These are phyloP conservation scores for Fistulinella prunicolor DNA, from an alignment of 768 basidiomycete species.

Conservation along the genomic window DNA sequence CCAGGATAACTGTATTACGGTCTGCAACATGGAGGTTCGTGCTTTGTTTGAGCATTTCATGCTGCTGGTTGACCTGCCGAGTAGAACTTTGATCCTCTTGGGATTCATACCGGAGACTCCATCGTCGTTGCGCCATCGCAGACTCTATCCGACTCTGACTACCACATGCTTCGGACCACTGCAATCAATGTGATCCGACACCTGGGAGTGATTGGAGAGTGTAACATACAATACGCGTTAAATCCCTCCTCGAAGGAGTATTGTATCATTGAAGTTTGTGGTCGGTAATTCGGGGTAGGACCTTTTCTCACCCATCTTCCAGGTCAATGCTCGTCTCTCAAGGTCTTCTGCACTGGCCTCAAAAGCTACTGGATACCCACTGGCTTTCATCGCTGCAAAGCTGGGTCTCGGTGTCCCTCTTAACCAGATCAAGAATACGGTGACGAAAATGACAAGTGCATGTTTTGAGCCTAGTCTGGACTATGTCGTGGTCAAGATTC, in stretches of 20 bases:
- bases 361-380: constrained; percentile 96
- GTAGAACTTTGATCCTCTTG: constrained; percentile 98
- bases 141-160: constrained; percentile 97
- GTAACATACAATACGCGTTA: constrained; percentile 98
- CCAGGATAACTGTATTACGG: constrained; percentile 97
- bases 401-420: constrained; percentile 95
- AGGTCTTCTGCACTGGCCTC: constrained; percentile 97
- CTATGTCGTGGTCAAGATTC: constrained; percentile 97
- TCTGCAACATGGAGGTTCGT: constrained; percentile 99
- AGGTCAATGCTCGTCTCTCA: constrained; percentile 96
- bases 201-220: constrained; percentile 95
- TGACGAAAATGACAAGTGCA: constrained; percentile 93
- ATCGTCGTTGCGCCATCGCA: constrained; percentile 98
- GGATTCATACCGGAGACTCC: constrained; percentile 98
- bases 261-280: constrained; percentile 90
- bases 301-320: constrained; percentile 3
- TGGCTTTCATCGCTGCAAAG: constrained; percentile 98
- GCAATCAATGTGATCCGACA: constrained; percentile 99
- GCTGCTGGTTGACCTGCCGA: neutral
- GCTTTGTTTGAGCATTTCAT: neutral
- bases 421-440: constrained; percentile 96
- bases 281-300: neutral
- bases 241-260: constrained; percentile 95
- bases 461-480: constrained; percentile 99
- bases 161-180: constrained; percentile 98